These are phyloP conservation scores for Aegilops sharonensis DNA, from an alignment of 176 grass and related monocot species.

Conservation along the genomic window DNA sequence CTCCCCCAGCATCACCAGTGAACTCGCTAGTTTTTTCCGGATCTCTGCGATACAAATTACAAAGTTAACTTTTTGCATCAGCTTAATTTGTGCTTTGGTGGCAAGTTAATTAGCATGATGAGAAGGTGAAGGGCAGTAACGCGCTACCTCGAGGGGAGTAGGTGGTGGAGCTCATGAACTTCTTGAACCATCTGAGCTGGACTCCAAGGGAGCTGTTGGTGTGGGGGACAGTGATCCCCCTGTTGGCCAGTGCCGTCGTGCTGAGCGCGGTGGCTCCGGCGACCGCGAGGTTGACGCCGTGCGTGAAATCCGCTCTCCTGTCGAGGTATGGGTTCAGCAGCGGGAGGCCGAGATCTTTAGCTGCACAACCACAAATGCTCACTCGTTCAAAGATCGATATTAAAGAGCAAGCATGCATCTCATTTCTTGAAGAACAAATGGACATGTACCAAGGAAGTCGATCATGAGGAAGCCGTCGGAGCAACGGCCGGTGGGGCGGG, in stretches of 20 bases:
- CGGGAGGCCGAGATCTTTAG: constrained; percentile 37
- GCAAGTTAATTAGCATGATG: neutral
- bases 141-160: neutral
- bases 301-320: constrained; percentile 26
- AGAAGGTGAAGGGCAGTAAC: neutral
- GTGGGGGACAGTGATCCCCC: neutral
- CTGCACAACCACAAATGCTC: constrained; percentile 13
- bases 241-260: constrained; percentile 16
- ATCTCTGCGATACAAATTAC: constrained; percentile 19
- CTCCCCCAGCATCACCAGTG: constrained; percentile 67
- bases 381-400: neutral
- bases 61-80: neutral
- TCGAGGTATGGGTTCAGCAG: constrained; percentile 51
- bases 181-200: constrained; percentile 44
- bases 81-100: neutral
- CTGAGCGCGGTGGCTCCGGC: constrained; percentile 34
- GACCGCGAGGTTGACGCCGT: constrained; percentile 45
- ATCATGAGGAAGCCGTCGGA: constrained; percentile 47
- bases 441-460: constrained; percentile 18
- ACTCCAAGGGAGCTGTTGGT: constrained; percentile 46
- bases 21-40: constrained; percentile 8
- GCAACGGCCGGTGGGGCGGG: constrained; percentile 17
- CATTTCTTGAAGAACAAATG: neutral
- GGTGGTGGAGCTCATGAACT: constrained; percentile 19
- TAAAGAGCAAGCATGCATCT: neutral